Evolutionary conservation across 2,329 filamentous ascomycete species (phyloP), one percentile per base, ranked within the genome.

Genomic region (Colletotrichum sp.): DNA sequence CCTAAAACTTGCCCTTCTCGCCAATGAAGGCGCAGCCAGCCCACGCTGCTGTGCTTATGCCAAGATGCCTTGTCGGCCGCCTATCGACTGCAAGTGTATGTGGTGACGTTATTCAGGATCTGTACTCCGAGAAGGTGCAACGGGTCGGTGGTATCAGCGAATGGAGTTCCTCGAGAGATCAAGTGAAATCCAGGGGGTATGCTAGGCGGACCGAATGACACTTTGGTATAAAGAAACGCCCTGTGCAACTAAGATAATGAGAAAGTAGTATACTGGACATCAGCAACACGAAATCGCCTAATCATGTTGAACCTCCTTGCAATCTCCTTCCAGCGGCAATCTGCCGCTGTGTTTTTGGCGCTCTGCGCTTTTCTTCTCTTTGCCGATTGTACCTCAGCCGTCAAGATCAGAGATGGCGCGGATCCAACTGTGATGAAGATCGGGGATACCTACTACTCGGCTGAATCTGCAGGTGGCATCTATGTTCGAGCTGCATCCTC

Each of bases 401-500:
- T 69, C 32, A 77, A 71, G 28, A 72, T 79, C 62, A 65, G 73
- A 10, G 18, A 55, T 36, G 79, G 79, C n/a, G 69, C 74, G 12
- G 80, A 81, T 72, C 80, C 80, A 10, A 72, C 79, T 24, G 68
- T 77, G 21, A 74, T 80, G 70, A 77, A 75, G 62, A 55, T 77
- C 36, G 78, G 77, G 18, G 66, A 71, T 72, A 77, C 68, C 24
- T 79, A 79, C 71, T 80, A 78, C 77, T 80, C 80, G 7, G 80
- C 75, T 68, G 78, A 80, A n/a, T 78, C 80, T 8, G 77, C 64
- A 8, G 79, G 77, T 44, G 75, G 69, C 55, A 78, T 81, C 65
- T 78, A 65, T 28, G 75, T 80, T 21, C 79, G 78, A n/a, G 63
- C 64, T n/a, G 76, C 79, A 4, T 49, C 75, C 2, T 76, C 78